These are phyloP conservation scores for Gossypium bickii DNA, from an alignment of 345 rosid species.

Conservation along the genomic window DNA sequence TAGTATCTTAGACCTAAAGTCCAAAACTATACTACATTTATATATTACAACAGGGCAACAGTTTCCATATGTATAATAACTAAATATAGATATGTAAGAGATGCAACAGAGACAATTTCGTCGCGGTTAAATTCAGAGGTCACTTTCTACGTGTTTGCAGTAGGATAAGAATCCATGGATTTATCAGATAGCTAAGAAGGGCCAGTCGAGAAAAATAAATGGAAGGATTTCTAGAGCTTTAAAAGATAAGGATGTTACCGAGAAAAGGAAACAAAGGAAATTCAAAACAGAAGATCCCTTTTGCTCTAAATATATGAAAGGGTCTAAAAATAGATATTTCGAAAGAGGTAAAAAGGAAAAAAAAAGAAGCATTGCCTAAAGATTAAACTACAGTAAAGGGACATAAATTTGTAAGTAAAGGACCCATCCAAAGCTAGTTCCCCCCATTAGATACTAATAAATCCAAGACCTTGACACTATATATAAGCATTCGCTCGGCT, in stretches of 20 bases:
- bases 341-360: constrained; percentile 8
- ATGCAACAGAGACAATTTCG: background rate
- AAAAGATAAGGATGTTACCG: constrained; percentile 26
- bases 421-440: background rate
- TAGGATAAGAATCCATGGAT: constrained; percentile 14
- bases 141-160: constrained; percentile 2
- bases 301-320: constrained; percentile 18
- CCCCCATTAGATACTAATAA: background rate
- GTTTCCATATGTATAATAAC: background rate
- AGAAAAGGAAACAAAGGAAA: constrained; percentile 28
- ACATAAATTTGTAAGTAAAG: constrained; percentile 9
- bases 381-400: constrained; percentile 27
- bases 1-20: background rate
- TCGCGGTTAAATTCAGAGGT: background rate
- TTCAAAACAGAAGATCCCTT: constrained; percentile 15
- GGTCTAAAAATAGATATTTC: constrained; percentile 35
- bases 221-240: constrained; percentile 15
- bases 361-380: constrained; percentile 9
- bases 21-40: background rate
- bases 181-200: constrained; percentile 12
- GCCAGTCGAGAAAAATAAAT: constrained; percentile 35
- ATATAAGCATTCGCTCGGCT: background rate
- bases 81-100: constrained; percentile 15
- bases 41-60: background rate
- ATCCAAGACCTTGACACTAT: background rate